These are phyloP conservation scores for Cavenderia fasciculata DNA, from an alignment of 78 protist species.

Conservation along the genomic window DNA sequence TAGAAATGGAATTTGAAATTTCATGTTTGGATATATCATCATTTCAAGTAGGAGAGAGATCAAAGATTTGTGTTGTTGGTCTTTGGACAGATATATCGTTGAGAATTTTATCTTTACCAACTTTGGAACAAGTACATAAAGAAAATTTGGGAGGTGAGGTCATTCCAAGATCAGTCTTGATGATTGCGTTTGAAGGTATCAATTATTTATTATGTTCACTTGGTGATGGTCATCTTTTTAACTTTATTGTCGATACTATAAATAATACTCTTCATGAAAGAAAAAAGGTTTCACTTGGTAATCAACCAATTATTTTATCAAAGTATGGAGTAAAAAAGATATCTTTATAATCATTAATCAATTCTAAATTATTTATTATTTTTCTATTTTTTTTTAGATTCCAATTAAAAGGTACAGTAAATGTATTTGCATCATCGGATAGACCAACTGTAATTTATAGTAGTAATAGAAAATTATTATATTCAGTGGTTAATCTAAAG, in stretches of 20 bases:
- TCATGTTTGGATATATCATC: constrained; percentile 83
- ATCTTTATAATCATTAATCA: neutral
- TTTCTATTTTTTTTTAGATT: neutral
- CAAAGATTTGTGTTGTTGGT: constrained; percentile 81
- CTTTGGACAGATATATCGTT: constrained; percentile 88
- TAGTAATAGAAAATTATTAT: constrained; percentile 79
- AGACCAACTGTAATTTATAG: constrained; percentile 92
- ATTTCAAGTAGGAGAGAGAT: neutral
- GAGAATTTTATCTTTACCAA: constrained; percentile 80
- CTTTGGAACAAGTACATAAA: constrained; percentile 44
- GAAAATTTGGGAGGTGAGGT: constrained; percentile 78
- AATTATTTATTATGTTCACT: constrained; percentile 80
- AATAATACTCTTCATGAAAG: constrained; percentile 60
- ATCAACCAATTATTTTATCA: constrained; percentile 87
- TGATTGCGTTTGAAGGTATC: constrained; percentile 71
- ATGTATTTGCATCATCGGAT: constrained; percentile 92
- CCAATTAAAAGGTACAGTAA: constrained; percentile 18
- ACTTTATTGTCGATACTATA: constrained; percentile 54
- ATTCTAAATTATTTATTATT: neutral
- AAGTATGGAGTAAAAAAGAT: neutral
- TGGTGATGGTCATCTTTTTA: constrained; percentile 94
- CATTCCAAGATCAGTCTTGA: constrained; percentile 87
- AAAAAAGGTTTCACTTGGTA: constrained; percentile 85
- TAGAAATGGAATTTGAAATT: constrained; percentile 77
- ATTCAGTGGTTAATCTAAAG: constrained; percentile 87